Conservation (phyloP, 805 yeast genomes). For the Yamadazyma laniorum region DNA sequence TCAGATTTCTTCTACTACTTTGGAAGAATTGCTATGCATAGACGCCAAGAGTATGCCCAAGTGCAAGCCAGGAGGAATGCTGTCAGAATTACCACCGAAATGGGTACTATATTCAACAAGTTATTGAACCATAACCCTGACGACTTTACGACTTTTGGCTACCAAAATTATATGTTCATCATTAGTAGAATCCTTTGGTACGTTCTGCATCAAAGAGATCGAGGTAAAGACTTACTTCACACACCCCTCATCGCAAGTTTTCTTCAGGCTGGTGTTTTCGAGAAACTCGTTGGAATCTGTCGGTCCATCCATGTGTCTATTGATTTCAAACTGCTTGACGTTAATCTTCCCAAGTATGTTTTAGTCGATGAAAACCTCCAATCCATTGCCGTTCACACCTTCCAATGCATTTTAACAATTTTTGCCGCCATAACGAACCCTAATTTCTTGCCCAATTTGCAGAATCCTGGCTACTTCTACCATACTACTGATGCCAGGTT, state of each 20-base stretch:
- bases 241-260: slow-evolving; percentile 47
- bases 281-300: slow-evolving; percentile 21
- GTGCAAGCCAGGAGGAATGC: slow-evolving; percentile 38
- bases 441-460: slow-evolving; percentile 34
- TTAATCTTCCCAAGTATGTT: not conserved
- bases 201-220: slow-evolving; percentile 28
- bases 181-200: slow-evolving; percentile 37
- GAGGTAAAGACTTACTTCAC: slow-evolving; percentile 26
- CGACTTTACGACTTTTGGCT: slow-evolving; percentile 13
- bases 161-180: slow-evolving; percentile 33
- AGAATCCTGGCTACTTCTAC: slow-evolving; percentile 33
- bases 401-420: slow-evolving; percentile 21
- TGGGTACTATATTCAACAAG: slow-evolving; percentile 24
- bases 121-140: slow-evolving; percentile 19
- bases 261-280: slow-evolving; percentile 50
- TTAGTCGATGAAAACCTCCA: slow-evolving; percentile 19
- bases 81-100: slow-evolving; percentile 38
- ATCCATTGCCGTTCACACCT: slow-evolving; percentile 41
- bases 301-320: not conserved
- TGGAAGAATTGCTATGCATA: slow-evolving; percentile 45
- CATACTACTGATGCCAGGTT: slow-evolving; percentile 9
- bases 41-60: slow-evolving; percentile 43
- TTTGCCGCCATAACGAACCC: slow-evolving; percentile 44
- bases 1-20: slow-evolving; percentile 43
- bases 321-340: not conserved